Base-by-base conservation (phyloP, 352 stramenopile species). In the Globisporangium cederbergense region DNA sequence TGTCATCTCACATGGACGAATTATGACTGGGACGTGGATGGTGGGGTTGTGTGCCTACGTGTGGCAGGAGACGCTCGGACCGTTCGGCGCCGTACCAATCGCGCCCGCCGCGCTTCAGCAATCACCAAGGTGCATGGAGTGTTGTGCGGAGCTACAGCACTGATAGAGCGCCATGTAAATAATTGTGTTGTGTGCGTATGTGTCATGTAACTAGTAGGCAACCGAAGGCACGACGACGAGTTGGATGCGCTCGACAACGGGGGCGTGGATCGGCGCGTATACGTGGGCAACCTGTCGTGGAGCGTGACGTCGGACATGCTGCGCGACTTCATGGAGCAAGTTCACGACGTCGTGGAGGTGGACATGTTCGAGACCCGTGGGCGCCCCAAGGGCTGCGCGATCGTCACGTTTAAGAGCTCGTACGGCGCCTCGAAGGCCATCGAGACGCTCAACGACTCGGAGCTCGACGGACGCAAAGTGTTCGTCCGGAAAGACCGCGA, bases 401-500 rank as follows among this genome's bases (percentile, higher is more conserved):
- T 98, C 65, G 96, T 98, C 11, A 93, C 97, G 66, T 99, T 93
- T 69, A 79, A 73, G 6, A 95, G 77, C 8, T 71, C 76, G 1
- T 83, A 93, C 42, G 90, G 85, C 14, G 96, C 96, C 0, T 59
- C 83, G 50, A 78, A 90, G 34, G 96, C 95, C 2, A 90, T 99
- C 13, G 62, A 72, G 8, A 88, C 73, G 36, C 72, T 98, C 10
- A 96, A 97, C 55, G 90, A 98, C 72, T 90, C 89, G 32, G 92
- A 98, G 62, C 70, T 99, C 4, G 80, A 91, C 32, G 95, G 94
- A 34, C 78, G 95, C 28, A 89, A 90, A 66, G 98, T 99, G 60
- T 98, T 98, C 68, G 91, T 98, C 10, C 89, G 96, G 7, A 93
- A 98, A 67, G 94, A 99, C 74, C 83, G 93, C 6, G 93, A 98